Evolutionary conservation across 1,139 yeast genomes (phyloP).

Genomic region (Scheffersomyces parashehatae): DNA sequence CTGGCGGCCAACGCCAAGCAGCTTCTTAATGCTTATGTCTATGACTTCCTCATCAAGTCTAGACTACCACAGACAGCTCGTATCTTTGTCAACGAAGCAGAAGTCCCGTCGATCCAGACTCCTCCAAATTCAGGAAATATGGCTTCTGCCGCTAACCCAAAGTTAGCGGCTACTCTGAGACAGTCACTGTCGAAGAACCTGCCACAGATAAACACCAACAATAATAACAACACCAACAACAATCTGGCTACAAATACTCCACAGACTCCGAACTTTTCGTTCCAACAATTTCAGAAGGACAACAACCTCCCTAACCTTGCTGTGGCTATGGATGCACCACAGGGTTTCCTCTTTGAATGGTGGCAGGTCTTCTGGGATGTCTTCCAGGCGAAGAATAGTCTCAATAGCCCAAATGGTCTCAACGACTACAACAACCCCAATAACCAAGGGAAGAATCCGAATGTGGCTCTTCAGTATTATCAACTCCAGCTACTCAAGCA

Average conservation of each 20-base stretch:
- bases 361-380: conserved; percentile 97
- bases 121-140: conserved; percentile 5
- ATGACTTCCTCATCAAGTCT: conserved; percentile 80
- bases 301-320: conserved; percentile 50
- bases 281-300: conserved; percentile 29
- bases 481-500: conserved; percentile 68
- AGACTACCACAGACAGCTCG: conserved; percentile 71
- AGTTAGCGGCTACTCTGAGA: conserved; percentile 2
- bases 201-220: conserved; percentile 15
- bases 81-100: conserved; percentile 74
- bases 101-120: conserved; percentile 35
- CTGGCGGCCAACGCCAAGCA: conserved; percentile 62
- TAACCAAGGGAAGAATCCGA: conserved; percentile 39
- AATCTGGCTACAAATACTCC: conserved; percentile 12
- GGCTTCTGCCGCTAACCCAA: conserved; percentile 5
- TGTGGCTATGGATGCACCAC: conserved; percentile 75
- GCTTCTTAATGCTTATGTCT: conserved; percentile 78
- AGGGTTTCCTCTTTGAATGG: conserved; percentile 89
- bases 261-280: conserved; percentile 13
- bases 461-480: conserved; percentile 66
- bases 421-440: conserved; percentile 14
- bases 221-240: conserved; percentile 3
- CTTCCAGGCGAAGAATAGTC: conserved; percentile 66
- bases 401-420: not conserved
- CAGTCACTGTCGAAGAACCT: conserved; percentile 17